Conservation (phyloP, 2,329 filamentous ascomycete genomes). For the Trichoderma sp. region DNA sequence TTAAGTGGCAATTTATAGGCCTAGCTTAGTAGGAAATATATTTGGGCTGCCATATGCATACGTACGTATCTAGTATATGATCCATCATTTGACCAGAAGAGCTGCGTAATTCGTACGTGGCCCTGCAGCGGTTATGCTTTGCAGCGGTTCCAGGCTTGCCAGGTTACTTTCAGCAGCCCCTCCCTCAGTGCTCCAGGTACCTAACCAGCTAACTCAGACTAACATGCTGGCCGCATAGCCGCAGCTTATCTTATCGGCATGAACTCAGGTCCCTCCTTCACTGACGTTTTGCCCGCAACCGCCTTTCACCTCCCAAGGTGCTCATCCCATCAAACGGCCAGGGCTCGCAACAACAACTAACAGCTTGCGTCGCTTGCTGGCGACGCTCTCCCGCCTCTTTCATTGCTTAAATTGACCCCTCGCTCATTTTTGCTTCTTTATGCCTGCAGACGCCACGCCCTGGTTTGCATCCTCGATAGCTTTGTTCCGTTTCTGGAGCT, state of each 20-base stretch:
- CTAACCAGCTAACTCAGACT: background rate
- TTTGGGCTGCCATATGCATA: background rate
- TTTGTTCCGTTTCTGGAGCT: background rate
- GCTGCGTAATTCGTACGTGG: background rate
- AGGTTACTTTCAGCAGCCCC: background rate
- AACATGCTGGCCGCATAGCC: background rate
- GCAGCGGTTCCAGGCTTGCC: background rate
- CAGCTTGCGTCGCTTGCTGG: slow-evolving; percentile 6
- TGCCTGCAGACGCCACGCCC: background rate
- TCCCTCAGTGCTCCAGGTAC: background rate
- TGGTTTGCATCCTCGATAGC: background rate
- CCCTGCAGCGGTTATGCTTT: background rate
- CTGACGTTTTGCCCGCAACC: slow-evolving; percentile 1
- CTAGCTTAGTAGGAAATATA: background rate
- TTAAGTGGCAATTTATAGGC: background rate
- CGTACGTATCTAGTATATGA: background rate
- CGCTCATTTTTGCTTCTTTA: background rate
- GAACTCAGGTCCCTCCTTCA: background rate
- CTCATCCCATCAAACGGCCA: background rate
- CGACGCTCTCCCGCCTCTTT: background rate
- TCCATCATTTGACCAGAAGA: background rate
- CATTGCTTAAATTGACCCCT: background rate
- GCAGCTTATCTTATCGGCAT: slow-evolving; percentile 18
- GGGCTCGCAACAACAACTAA: background rate
- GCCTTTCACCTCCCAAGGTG: background rate